Conservation (phyloP, 2,329 filamentous ascomycete genomes). For the Aspergillus nomiae region DNA sequence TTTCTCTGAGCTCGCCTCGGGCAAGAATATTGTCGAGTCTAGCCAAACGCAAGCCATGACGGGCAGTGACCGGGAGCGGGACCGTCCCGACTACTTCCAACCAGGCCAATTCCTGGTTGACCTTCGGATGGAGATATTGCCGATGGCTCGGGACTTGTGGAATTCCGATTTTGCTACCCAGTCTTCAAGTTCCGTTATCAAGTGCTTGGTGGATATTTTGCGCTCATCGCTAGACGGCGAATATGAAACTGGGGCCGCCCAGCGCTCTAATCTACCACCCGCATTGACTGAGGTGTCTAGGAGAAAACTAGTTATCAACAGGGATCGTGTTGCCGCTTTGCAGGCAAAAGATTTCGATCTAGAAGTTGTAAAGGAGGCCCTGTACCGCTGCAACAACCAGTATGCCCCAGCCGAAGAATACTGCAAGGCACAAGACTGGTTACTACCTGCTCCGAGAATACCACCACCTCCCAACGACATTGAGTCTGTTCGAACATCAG, state of each 20-base stretch:
- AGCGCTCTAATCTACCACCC: conserved; percentile 61
- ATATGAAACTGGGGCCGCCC: conserved; percentile 67
- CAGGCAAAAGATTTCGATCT: conserved; percentile 56
- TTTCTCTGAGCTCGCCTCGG: conserved; percentile 73
- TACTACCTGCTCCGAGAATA: conserved; percentile 63
- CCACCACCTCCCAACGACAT: conserved; percentile 66
- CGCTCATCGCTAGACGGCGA: conserved; percentile 78
- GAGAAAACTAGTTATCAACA: conserved; percentile 56
- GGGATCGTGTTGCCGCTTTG: conserved; percentile 48
- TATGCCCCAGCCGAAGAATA: conserved; percentile 68
- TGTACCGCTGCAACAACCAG: conserved; percentile 78
- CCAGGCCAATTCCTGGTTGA: conserved; percentile 82
- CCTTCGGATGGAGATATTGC: conserved; percentile 76
- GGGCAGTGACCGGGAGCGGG: conserved; percentile 56
- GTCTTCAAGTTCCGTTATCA: conserved; percentile 72
- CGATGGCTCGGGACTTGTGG: conserved; percentile 78
- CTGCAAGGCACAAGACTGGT: conserved; percentile 64
- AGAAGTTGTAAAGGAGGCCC: conserved; percentile 72
- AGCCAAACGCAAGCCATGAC: conserved; percentile 60
- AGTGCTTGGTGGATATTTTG: conserved; percentile 79
- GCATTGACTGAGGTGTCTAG: conserved; percentile 47
- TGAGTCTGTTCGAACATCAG: conserved; percentile 32
- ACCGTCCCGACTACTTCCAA: conserved; percentile 62
- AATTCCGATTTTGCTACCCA: conserved; percentile 81
- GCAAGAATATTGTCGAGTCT: conserved; percentile 80